phyloP scores from a whole-genome alignment of 148 eudicot genomes.

The Dysphania ambrosioides region DNA sequence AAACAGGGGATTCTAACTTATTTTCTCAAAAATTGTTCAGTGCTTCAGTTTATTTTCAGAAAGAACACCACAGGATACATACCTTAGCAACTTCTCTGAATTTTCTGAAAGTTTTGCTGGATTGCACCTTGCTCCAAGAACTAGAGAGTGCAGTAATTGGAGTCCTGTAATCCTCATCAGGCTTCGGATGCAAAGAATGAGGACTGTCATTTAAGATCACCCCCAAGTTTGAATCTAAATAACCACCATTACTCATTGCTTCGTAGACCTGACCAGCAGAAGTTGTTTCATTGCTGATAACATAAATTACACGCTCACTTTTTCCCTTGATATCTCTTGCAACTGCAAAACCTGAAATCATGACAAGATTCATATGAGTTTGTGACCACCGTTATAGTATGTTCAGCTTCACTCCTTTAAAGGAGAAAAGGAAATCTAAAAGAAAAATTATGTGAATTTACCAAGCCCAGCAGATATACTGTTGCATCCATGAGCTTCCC shows the following conservation, averaged over 20 bases:
- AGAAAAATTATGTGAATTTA: constrained; percentile 22
- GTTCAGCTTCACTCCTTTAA: background rate
- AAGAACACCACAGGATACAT: constrained; percentile 20
- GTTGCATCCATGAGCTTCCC: constrained; percentile 91
- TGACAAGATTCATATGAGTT: background rate
- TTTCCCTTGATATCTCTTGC: constrained; percentile 86
- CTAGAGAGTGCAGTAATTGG: constrained; percentile 76
- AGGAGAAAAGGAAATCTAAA: background rate
- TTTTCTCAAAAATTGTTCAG: background rate
- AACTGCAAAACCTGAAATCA: constrained; percentile 70
- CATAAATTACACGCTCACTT: constrained; percentile 72
- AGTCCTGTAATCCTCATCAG: constrained; percentile 57
- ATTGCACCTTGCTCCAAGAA: constrained; percentile 76
- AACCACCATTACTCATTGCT: constrained; percentile 95
- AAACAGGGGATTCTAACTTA: constrained; percentile 6
- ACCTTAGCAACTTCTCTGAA: constrained; percentile 85
- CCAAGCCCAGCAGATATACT: constrained; percentile 97
- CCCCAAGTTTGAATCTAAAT: constrained; percentile 79
- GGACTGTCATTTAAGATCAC: constrained; percentile 84
- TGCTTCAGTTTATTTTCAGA: background rate
- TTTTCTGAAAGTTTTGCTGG: constrained; percentile 75
- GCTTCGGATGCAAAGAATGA: constrained; percentile 63
- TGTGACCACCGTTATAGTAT: background rate
- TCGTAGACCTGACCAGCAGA: constrained; percentile 83
- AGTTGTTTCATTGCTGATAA: constrained; percentile 76